A percentile compares a stretch with the other conserved stretches of the same genome.
phyloP scores from a whole-genome alignment of 2,329 filamentous ascomycete genomes.

The Cordyceps fumosorosea region DNA sequence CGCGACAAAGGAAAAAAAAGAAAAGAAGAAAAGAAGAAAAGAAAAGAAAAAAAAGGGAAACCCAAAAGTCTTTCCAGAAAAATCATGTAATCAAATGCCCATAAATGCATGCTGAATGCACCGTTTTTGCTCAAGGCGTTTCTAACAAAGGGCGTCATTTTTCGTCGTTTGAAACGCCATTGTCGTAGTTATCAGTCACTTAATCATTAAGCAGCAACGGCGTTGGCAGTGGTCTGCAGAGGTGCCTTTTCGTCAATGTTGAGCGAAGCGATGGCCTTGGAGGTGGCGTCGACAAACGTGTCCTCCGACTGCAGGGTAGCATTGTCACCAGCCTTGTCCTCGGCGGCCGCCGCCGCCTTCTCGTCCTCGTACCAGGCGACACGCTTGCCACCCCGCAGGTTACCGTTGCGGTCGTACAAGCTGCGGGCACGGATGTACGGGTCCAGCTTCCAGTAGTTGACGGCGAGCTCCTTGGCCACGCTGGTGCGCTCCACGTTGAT shows the following conservation, averaged over 20 bases:
- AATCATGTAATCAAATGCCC: constrained; percentile 1
- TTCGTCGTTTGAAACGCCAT: background rate
- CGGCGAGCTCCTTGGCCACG: constrained; percentile 43
- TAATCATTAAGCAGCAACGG: constrained; percentile 12
- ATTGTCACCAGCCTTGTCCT: constrained; percentile 2
- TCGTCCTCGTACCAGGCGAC: constrained; percentile 12
- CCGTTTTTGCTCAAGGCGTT: background rate
- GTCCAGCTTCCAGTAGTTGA: constrained; percentile 66
- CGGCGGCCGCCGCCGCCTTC: constrained; percentile 3
- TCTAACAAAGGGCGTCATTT: background rate
- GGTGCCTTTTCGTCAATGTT: constrained; percentile 7
- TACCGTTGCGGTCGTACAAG: constrained; percentile 55
- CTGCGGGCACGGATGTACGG: constrained; percentile 57
- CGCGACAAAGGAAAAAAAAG: constrained; percentile 3
- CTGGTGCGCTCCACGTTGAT: constrained; percentile 32
- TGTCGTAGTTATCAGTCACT: background rate
- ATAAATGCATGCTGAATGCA: background rate
- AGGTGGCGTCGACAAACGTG: constrained; percentile 10
- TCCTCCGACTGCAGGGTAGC: constrained; percentile 5
- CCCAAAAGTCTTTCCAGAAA: constrained; percentile 2
- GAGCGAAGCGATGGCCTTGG: background rate
- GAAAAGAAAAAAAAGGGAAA: background rate
- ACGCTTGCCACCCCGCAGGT: constrained; percentile 29
- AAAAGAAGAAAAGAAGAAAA: background rate
- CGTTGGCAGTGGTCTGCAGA: constrained; percentile 1